Percentiles rank a stretch among this genome's conserved stretches.
These are phyloP conservation scores for Suillus alpinus DNA, from an alignment of 768 basidiomycete species.

Conservation along the genomic window DNA sequence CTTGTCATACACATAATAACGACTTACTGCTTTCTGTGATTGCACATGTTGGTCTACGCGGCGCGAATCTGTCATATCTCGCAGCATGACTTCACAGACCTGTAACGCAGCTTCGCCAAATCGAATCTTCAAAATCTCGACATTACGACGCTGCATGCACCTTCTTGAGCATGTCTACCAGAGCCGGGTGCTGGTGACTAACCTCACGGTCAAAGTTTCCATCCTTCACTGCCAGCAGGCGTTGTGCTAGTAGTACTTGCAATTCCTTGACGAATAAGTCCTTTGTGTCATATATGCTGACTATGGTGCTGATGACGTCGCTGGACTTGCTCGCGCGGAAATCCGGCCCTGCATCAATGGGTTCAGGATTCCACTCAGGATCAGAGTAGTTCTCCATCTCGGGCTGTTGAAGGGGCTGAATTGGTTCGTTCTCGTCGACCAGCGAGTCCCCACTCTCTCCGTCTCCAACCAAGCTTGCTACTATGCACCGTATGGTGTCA, in stretches of 20 bases:
- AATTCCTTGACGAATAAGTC: slow-evolving; percentile 96
- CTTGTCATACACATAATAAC: neutral
- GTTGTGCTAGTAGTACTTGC: slow-evolving; percentile 86
- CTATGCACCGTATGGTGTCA: slow-evolving; percentile 93
- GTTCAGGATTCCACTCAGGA: slow-evolving; percentile 94
- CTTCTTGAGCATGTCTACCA: slow-evolving; percentile 7
- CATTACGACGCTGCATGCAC: slow-evolving; percentile 69
- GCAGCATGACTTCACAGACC: slow-evolving; percentile 97
- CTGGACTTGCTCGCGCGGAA: slow-evolving; percentile 89
- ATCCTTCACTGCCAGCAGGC: slow-evolving; percentile 76
- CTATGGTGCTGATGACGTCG: slow-evolving; percentile 93
- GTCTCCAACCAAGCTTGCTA: slow-evolving; percentile 85
- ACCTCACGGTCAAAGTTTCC: slow-evolving; percentile 76
- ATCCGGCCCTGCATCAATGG: slow-evolving; percentile 93
- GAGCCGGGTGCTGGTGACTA: neutral
- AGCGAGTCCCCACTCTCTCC: slow-evolving; percentile 78
- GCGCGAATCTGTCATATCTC: slow-evolving; percentile 93
- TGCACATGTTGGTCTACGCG: slow-evolving; percentile 88
- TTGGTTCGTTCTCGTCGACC: slow-evolving; percentile 81
- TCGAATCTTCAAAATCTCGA: slow-evolving; percentile 92
- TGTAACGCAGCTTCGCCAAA: slow-evolving; percentile 93
- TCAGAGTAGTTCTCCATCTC: slow-evolving; percentile 88
- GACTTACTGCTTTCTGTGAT: slow-evolving; percentile 59
- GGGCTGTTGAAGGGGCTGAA: slow-evolving; percentile 68
- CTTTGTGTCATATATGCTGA: slow-evolving; percentile 96